These are phyloP conservation scores for Kwoniella sp. DNA, from an alignment of 768 basidiomycete genomes.

Conservation along the genomic window DNA sequence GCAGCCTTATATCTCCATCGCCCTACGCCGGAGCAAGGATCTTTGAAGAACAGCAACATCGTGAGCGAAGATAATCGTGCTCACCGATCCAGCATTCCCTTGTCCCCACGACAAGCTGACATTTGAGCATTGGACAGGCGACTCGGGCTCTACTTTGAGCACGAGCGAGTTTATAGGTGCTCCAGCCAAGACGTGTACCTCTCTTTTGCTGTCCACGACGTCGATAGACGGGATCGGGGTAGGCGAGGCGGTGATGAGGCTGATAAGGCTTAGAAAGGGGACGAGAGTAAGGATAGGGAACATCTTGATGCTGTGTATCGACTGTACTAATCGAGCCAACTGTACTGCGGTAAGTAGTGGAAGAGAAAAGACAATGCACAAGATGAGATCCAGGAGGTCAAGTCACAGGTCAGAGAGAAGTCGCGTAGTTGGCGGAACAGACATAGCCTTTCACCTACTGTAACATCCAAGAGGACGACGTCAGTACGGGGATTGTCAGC, in stretches of 20 bases:
- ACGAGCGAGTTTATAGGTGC: constrained; percentile 17
- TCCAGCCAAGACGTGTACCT: constrained; percentile 16
- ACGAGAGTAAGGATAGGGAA: no score
- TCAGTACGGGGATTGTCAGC: no score
- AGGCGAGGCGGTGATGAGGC: background rate
- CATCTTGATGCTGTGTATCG: no score
- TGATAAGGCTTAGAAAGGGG: background rate
- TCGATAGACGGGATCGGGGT: background rate
- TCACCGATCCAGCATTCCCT: constrained; percentile 16
- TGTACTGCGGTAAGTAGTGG: no score
- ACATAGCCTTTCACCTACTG: no score
- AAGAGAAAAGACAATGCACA: no score
- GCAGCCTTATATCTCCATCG: background rate
- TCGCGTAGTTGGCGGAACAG: no score
- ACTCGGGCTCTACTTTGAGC: constrained; percentile 3
- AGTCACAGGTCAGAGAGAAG: no score
- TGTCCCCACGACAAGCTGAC: constrained; percentile 15
- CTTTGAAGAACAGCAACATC: background rate
- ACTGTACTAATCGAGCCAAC: no score
- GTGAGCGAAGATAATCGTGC: background rate
- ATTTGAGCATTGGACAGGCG: constrained; percentile 6
- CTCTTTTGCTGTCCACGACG: background rate
- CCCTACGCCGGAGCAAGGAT: no score
- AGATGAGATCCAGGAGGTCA: no score
- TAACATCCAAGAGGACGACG: no score